A percentile compares a stretch with the other conserved stretches of the same genome.
These are phyloP conservation scores for Diddensiella caesifluorescens DNA, from an alignment of 805 yeast genomes.

Conservation along the genomic window DNA sequence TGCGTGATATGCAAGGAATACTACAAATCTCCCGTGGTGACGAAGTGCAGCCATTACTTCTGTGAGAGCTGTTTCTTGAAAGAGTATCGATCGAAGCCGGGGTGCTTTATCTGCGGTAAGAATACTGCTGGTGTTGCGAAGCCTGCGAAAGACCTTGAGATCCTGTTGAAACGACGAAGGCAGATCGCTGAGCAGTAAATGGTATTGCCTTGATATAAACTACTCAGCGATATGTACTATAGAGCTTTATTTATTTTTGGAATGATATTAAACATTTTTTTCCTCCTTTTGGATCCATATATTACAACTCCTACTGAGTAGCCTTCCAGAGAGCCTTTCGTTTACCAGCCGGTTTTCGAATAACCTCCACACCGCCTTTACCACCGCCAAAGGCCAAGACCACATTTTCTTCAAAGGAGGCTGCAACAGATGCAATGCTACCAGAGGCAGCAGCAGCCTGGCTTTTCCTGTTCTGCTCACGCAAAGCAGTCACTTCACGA, in stretches of 20 bases:
- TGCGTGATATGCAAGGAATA: constrained; percentile 57
- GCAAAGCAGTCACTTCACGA: constrained; percentile 24
- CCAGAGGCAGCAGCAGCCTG: background rate
- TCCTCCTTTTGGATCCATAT: background rate
- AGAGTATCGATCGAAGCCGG: constrained; percentile 39
- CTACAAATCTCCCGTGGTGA: constrained; percentile 51
- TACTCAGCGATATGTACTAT: background rate
- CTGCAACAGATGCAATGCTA: background rate
- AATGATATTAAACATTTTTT: constrained; percentile 1
- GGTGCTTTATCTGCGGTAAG: constrained; percentile 53
- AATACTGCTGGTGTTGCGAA: constrained; percentile 57
- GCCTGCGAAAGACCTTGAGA: constrained; percentile 39
- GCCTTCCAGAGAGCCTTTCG: constrained; percentile 25
- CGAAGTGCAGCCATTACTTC: constrained; percentile 58
- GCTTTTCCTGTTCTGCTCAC: constrained; percentile 23
- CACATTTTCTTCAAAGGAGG: constrained; percentile 30
- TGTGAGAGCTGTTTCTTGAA: constrained; percentile 57
- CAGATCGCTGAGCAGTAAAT: background rate
- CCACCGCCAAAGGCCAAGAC: constrained; percentile 35
- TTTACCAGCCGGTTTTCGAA: constrained; percentile 21
- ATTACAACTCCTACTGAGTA: constrained; percentile 3
- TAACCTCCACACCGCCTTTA: constrained; percentile 29
- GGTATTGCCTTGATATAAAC: background rate
- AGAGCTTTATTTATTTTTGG: background rate
- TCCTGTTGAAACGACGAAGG: constrained; percentile 7